These are phyloP conservation scores for Gloeostereum incarnatum DNA, from an alignment of 768 basidiomycete genomes.

Conservation along the genomic window DNA sequence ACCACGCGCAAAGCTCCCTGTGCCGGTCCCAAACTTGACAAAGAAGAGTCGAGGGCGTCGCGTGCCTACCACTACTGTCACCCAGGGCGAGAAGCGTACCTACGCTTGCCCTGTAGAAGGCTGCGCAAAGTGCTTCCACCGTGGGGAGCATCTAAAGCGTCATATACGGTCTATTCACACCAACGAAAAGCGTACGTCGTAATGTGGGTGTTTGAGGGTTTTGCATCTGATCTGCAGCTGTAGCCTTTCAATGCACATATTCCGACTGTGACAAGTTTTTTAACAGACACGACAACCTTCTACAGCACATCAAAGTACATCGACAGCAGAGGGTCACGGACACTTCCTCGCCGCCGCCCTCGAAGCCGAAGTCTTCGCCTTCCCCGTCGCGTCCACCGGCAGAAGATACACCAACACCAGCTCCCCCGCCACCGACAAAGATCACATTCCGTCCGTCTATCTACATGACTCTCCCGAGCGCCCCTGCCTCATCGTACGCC, in stretches of 20 bases:
- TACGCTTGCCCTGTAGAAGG: constrained; percentile 61
- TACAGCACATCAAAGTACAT: constrained; percentile 72
- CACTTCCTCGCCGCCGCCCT: no score
- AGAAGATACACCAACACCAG: no score
- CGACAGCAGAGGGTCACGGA: no score
- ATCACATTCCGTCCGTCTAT: no score
- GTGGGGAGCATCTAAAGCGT: constrained; percentile 69
- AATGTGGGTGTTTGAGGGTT: constrained; percentile 9
- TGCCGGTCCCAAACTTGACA: constrained; percentile 69
- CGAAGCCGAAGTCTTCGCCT: no score
- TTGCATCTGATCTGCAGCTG: constrained; percentile 9
- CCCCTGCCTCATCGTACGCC: no score
- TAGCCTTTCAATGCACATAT: constrained; percentile 68
- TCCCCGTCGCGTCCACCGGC: no score
- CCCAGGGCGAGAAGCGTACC: constrained; percentile 14
- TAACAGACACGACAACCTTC: constrained; percentile 72
- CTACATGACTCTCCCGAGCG: no score
- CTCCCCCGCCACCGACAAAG: no score
- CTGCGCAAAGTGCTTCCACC: constrained; percentile 66
- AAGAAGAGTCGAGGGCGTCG: constrained; percentile 76
- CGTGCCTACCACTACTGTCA: constrained; percentile 42
- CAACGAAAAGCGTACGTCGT: constrained; percentile 62
- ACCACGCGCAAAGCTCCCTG: constrained; percentile 47
- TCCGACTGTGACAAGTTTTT: constrained; percentile 64
- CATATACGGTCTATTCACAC: constrained; percentile 72